phyloP scores from a whole-genome alignment of 306 rosid species.

The Prunus davidiana region DNA sequence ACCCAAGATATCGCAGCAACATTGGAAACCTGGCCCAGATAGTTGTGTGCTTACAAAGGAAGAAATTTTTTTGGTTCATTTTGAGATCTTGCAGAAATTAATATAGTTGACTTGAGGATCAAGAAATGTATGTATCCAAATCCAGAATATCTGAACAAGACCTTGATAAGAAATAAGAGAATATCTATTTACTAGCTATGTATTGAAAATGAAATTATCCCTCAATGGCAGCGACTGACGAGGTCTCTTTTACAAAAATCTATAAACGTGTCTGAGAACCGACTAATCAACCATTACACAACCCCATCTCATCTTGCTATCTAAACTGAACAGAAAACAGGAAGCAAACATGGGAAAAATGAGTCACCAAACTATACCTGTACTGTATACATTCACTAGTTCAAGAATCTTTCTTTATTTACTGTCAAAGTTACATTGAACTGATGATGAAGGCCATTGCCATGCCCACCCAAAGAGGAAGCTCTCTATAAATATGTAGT shows the following conservation, averaged over 20 bases:
- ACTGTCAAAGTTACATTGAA: conserved; percentile 47
- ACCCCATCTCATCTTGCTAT: background rate
- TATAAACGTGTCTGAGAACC: background rate
- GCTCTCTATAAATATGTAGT: conserved; percentile 34
- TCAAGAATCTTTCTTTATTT: conserved; percentile 60
- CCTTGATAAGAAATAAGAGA: background rate
- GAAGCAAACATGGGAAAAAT: conserved; percentile 24
- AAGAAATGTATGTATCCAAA: background rate
- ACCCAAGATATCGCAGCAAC: too few relatives aligned
- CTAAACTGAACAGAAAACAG: conserved; percentile 30
- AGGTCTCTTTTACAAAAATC: background rate
- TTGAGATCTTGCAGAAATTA: too few relatives aligned
- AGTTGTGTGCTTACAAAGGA: too few relatives aligned
- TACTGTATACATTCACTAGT: conserved; percentile 59
- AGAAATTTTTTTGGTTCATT: too few relatives aligned
- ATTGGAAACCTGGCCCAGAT: too few relatives aligned
- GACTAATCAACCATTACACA: background rate
- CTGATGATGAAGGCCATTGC: conserved; percentile 38
- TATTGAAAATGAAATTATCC: background rate
- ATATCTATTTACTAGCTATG: background rate
- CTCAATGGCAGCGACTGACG: background rate
- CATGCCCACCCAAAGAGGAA: conserved; percentile 39
- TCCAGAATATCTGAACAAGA: background rate
- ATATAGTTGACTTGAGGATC: too few relatives aligned
- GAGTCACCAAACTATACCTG: conserved; percentile 53